Percentiles rank a stretch among this genome's conserved stretches.
phyloP scores from a whole-genome alignment of 1,284 basidiomycete genomes.

The Leccinum pachyderme region DNA sequence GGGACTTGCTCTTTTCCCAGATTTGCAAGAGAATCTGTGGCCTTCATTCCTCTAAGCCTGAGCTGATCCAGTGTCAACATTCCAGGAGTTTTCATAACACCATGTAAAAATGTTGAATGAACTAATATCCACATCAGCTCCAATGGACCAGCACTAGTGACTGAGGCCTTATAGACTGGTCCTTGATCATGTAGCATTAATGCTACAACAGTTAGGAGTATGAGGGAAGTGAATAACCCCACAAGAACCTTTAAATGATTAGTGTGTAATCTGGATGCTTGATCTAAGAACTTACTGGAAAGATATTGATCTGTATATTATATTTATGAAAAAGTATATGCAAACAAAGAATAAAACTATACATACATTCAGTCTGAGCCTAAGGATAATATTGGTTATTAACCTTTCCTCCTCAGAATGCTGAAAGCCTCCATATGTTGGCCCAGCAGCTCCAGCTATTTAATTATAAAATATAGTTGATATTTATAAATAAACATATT shows the following conservation, averaged over 20 bases:
- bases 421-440: slow-evolving; percentile 9
- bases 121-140: not conserved
- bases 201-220: not conserved
- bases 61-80: not conserved
- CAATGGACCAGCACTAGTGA: not conserved
- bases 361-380: slow-evolving; percentile 16
- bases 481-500: not conserved
- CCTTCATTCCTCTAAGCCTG: slow-evolving; percentile 3
- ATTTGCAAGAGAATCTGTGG: slow-evolving; percentile 3
- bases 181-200: not conserved
- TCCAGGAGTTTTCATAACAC: not conserved
- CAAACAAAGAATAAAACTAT: too few relatives aligned
- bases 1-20: not conserved
- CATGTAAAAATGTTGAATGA: not conserved
- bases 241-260: not conserved
- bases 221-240: slow-evolving; percentile 6
- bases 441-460: not conserved
- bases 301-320: not conserved
- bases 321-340: not conserved
- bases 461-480: not conserved
- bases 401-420: not conserved
- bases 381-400: not conserved
- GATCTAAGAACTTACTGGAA: not conserved
- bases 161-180: not conserved
- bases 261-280: not conserved